These are phyloP conservation scores for Pleodorina starrii DNA, from an alignment of 139 green algal species.

Conservation along the genomic window DNA sequence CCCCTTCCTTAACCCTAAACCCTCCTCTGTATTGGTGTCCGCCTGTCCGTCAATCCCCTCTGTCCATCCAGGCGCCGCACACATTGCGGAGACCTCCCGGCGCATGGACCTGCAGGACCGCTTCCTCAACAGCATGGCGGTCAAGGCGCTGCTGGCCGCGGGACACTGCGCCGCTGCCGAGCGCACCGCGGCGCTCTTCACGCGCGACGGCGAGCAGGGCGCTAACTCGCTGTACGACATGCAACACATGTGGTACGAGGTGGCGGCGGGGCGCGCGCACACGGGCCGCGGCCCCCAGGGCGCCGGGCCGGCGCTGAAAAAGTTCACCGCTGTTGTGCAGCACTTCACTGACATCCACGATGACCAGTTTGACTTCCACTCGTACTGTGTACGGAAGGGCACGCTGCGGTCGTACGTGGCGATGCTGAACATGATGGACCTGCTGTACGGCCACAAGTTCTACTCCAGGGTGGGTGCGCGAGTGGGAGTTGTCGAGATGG, in stretches of 20 bases:
- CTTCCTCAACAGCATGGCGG: conserved; percentile 93
- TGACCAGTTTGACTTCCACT: conserved; percentile 99
- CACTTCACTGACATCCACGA: conserved; percentile 94
- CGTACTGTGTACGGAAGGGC: conserved; percentile 97
- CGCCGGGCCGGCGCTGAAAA: conserved; percentile 45
- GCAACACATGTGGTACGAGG: conserved; percentile 98
- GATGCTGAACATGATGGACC: conserved; percentile 92
- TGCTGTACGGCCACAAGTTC: conserved; percentile 78
- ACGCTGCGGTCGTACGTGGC: conserved; percentile 95
- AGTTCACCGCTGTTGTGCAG: conserved; percentile 27
- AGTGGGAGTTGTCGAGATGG: too few relatives aligned
- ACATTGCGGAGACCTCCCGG: conserved; percentile 75
- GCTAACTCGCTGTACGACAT: conserved; percentile 95
- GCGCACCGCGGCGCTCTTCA: conserved; percentile 89
- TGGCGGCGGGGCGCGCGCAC: conserved; percentile 82
- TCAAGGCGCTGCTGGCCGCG: conserved; percentile 71
- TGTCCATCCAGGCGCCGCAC: conserved; percentile 62
- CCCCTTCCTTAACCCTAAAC: too few relatives aligned
- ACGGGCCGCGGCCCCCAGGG: not conserved
- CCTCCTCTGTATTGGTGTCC: too few relatives aligned
- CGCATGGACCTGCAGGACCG: conserved; percentile 92
- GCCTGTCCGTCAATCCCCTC: too few relatives aligned
- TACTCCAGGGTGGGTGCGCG: conserved; percentile 71
- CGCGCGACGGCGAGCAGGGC: conserved; percentile 78
- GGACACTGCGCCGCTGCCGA: conserved; percentile 81